Evolutionary conservation across 2,329 filamentous ascomycete genomes (phyloP).

Genomic region (Calonectria multiphialidica): DNA sequence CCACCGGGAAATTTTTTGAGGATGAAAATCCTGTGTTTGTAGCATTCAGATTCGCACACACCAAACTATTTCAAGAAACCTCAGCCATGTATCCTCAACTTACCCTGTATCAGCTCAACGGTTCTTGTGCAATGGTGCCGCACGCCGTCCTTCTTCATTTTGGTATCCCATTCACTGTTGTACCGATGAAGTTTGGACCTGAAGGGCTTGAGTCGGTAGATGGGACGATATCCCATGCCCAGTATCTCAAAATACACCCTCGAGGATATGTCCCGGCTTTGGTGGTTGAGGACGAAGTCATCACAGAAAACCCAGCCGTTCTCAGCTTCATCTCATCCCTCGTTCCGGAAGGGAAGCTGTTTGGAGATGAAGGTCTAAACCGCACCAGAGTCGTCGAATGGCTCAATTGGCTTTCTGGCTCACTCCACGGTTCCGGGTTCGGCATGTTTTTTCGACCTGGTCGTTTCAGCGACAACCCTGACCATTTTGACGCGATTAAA

Average conservation of each 20-base stretch:
- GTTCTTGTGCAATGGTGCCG: conserved; percentile 46
- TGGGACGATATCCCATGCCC: conserved; percentile 44
- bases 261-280: conserved; percentile 48
- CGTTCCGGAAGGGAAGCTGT: conserved; percentile 28
- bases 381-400: conserved; percentile 47
- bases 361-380: conserved; percentile 35
- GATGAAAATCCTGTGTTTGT: neutral
- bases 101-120: conserved; percentile 46
- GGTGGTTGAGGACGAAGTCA: conserved; percentile 39
- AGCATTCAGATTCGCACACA: neutral
- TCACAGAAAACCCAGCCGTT: conserved; percentile 50
- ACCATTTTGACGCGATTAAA: neutral
- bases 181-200: conserved; percentile 34
- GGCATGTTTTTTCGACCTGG: conserved; percentile 40
- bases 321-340: conserved; percentile 47
- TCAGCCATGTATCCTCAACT: conserved; percentile 33
- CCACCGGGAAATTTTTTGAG: neutral
- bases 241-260: conserved; percentile 47
- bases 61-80: neutral
- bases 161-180: conserved; percentile 37
- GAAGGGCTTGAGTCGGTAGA: conserved; percentile 44
- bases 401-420: conserved; percentile 48
- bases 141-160: conserved; percentile 48
- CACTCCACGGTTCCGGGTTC: conserved; percentile 46
- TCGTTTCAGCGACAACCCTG: conserved; percentile 42